Evolutionary conservation across 805 yeast species (phyloP), one percentile per base, ranked within the genome.

Genomic region (Nakazawaea ambrosiae): DNA sequence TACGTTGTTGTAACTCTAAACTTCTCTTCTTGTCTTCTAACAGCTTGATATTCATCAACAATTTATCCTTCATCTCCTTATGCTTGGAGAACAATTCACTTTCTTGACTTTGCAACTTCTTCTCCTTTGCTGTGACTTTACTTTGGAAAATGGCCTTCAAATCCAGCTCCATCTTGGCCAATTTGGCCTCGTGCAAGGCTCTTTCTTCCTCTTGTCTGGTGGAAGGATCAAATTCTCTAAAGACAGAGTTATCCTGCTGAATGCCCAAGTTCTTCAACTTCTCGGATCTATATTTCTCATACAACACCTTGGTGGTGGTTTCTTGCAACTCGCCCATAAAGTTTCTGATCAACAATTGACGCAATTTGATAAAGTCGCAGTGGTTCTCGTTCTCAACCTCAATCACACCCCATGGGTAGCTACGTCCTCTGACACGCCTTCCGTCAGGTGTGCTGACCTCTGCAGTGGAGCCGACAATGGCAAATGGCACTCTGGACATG

Each of bases 61-160:
- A 73, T 63, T 86, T 87, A 55, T 90, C 97, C 64, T 90, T 90
- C 90, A 90, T 89, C 61, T 92, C 97, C 63, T 87, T 86, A 63
- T 92, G 98, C 61, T 94, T 81, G 28, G 92, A 75, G 59, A 90
- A 90, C 55, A 92, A 74, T 62, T 92, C 99, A 41, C 95, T 92
- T 67, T 92, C 98, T 33, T 96, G 86, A 65, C 86, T 85, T 66
- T 89, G 96, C 56, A 92, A 75, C 67, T 90, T 90, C 73, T 88
- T 86, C 63, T 92, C 99, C 78, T 92, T 94, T 64, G 89, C 96
- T 42, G 82, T 68, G 23, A 92, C 98, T 68, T 92, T 92, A 55
- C 85, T 92, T 65, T 89, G 95, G 78, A 92, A 92, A 39, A 92
- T 95, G 20, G 80, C 71, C 66, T 90, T 89, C 97, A 92, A 88